These are phyloP conservation scores for Trifolium dubium DNA, from an alignment of 306 rosid genomes.

Conservation along the genomic window DNA sequence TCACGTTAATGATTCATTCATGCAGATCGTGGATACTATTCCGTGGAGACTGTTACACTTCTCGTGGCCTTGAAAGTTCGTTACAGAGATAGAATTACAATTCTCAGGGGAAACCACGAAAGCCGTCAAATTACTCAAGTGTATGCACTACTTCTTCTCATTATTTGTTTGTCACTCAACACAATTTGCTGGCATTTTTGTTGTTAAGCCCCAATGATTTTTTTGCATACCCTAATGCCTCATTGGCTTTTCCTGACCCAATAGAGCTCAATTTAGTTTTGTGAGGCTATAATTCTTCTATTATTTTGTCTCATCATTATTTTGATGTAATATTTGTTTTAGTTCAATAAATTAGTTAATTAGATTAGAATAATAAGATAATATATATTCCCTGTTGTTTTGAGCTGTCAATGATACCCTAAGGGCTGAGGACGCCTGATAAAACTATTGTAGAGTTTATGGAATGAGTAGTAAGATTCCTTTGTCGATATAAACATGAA, in stretches of 20 bases:
- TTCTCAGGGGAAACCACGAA: conserved; percentile 97
- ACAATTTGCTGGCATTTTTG: background rate
- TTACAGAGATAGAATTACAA: conserved; percentile 92
- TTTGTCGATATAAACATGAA: conserved; percentile 17
- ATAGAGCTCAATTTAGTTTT: background rate
- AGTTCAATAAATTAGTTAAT: background rate
- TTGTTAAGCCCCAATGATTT: background rate
- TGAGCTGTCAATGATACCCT: conserved; percentile 3
- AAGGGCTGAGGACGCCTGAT: background rate
- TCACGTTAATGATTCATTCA: conserved; percentile 42
- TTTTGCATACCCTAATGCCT: background rate
- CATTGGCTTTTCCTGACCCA: conserved; percentile 10
- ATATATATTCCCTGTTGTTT: conserved; percentile 13
- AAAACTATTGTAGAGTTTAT: conserved; percentile 9
- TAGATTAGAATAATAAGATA: background rate
- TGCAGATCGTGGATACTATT: conserved; percentile 73
- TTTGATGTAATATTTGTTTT: conserved; percentile 2
- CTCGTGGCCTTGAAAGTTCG: conserved; percentile 97
- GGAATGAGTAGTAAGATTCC: background rate
- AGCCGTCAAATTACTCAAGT: conserved; percentile 99
- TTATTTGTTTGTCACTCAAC: conserved; percentile 15
- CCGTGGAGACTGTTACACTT: conserved; percentile 97
- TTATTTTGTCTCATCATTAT: conserved; percentile 21
- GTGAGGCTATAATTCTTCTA: conserved; percentile 12
- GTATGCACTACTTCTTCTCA: conserved; percentile 56